These are phyloP conservation scores for Podospora fimiseda DNA, from an alignment of 495 filamentous ascomycete species.

Conservation along the genomic window DNA sequence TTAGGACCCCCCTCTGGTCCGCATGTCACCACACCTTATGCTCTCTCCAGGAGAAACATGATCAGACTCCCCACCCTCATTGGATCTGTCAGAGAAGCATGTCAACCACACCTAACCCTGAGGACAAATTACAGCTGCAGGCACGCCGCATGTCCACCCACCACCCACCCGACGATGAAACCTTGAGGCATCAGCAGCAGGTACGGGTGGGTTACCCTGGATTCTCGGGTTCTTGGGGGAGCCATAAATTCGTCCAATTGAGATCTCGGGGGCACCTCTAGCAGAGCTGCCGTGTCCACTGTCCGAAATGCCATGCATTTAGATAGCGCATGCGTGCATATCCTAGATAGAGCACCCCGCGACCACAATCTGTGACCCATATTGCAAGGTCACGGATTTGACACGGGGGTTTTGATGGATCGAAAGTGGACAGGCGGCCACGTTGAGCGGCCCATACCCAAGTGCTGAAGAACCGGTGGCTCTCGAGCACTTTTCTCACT, in stretches of 20 bases:
- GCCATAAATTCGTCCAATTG: not conserved
- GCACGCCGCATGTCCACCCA: constrained; percentile 6
- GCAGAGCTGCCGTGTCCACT: not conserved
- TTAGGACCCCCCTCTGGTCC: not conserved
- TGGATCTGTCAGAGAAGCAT: not conserved
- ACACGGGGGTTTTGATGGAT: not conserved
- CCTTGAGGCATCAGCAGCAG: constrained; percentile 4
- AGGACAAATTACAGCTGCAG: constrained; percentile 6
- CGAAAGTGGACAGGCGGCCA: constrained; percentile 6
- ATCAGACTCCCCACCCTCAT: not conserved
- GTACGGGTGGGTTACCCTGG: constrained; percentile 9
- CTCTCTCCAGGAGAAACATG: not conserved
- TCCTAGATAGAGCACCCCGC: constrained; percentile 7
- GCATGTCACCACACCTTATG: not conserved
- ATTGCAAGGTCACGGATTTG: constrained; percentile 12
- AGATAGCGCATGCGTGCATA: constrained; percentile 7
- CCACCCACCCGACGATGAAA: constrained; percentile 10
- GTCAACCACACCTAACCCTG: constrained; percentile 6
- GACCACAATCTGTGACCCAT: constrained; percentile 11
- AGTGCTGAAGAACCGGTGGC: constrained; percentile 7
- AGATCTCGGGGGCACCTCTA: not conserved
- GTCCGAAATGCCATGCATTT: constrained; percentile 8
- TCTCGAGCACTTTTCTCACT: not conserved
- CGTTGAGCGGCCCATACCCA: constrained; percentile 10
- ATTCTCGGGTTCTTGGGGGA: constrained; percentile 2